Percentiles rank a stretch among this genome's conserved stretches.
Evolutionary conservation across 192 early-diverging fungal genomes (phyloP).

Genomic region (Entophlyctis helioformis): DNA sequence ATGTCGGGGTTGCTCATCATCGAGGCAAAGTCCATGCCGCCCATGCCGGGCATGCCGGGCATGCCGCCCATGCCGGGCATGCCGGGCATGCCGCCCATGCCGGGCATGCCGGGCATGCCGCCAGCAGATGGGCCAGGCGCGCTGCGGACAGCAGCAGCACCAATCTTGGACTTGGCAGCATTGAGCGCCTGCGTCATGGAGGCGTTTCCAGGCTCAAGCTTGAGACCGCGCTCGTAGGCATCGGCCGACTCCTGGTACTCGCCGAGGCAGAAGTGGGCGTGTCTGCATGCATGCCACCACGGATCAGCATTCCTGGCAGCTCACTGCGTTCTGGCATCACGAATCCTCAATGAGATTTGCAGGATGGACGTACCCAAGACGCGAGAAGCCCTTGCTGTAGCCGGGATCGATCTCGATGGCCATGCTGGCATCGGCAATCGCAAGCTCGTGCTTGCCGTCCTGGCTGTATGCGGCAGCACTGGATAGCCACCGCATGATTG

Average conservation of each 20-base stretch:
- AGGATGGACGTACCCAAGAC: conserved; percentile 53
- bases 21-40: conserved; percentile 62
- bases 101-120: conserved; percentile 26
- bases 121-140: conserved; percentile 13
- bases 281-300: conserved; percentile 7
- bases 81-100: no score
- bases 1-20: conserved; percentile 89
- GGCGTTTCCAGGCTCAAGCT: conserved; percentile 61
- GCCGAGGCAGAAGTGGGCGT: conserved; percentile 82
- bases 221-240: conserved; percentile 83
- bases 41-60: conserved; percentile 24
- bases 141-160: conserved; percentile 5
- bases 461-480: conserved; percentile 94
- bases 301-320: no score
- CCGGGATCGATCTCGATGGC: conserved; percentile 74
- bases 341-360: no score
- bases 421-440: conserved; percentile 76
- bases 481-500: not conserved
- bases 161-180: conserved; percentile 41
- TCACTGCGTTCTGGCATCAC: no score
- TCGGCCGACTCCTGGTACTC: conserved; percentile 74
- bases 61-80: conserved; percentile 31
- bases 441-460: conserved; percentile 70
- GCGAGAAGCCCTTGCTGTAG: conserved; percentile 89
- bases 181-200: conserved; percentile 67